Conservation (phyloP, 345 rosid genomes). For the Eucalyptus dawsonii region DNA sequence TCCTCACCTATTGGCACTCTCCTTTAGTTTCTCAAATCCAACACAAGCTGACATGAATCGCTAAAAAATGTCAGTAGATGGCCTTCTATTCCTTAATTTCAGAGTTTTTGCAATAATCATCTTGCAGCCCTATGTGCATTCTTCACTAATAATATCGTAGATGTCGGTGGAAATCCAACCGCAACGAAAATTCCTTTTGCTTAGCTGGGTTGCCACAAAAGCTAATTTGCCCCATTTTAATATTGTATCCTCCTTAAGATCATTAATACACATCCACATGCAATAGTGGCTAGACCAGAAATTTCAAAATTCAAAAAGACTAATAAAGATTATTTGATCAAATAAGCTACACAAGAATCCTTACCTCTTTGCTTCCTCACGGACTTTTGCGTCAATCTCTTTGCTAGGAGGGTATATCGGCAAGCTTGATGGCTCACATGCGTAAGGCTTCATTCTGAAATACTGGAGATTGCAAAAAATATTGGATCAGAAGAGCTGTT, state of each 20-base stretch:
- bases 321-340: not conserved
- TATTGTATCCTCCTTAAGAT: not conserved
- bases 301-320: not conserved
- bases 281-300: not conserved
- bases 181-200: not conserved
- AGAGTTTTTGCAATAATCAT: not conserved
- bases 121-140: not conserved
- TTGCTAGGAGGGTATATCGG: constrained; percentile 88
- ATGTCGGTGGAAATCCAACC: not conserved
- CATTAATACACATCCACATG: not conserved
- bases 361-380: constrained; percentile 69
- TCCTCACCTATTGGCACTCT: not conserved
- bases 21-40: not conserved
- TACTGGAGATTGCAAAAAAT: constrained; percentile 39
- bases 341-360: not conserved
- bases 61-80: not conserved
- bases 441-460: constrained; percentile 69
- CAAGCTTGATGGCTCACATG: constrained; percentile 92
- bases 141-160: not conserved
- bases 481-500: not conserved
- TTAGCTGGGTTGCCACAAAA: not conserved
- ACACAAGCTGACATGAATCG: not conserved
- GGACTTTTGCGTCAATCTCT: constrained; percentile 86
- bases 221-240: not conserved
- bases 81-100: not conserved